Conservation (phyloP, 2,329 filamentous ascomycete genomes). For the Cytospora leucostoma region DNA sequence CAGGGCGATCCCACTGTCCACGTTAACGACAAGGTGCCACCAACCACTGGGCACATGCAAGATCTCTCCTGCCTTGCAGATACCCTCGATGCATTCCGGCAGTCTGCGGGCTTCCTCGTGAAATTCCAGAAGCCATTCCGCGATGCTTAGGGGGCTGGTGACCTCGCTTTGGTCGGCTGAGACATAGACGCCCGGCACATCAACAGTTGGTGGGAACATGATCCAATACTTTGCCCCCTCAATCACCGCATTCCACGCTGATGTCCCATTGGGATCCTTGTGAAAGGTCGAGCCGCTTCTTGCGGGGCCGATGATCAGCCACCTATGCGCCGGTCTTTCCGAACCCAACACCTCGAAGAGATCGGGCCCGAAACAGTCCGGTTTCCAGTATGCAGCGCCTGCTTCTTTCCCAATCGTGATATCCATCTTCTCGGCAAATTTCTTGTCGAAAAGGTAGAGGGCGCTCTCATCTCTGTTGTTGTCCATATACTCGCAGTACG, state of each 20-base stretch:
- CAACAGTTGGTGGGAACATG: constrained; percentile 82
- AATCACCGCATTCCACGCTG: constrained; percentile 93
- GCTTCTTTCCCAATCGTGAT: constrained; percentile 60
- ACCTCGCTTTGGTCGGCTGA: constrained; percentile 90
- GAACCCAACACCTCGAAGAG: constrained; percentile 76
- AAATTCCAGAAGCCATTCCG: constrained; percentile 93
- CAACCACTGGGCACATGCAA: constrained; percentile 91
- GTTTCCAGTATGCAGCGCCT: constrained; percentile 70
- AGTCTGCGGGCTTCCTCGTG: constrained; percentile 77
- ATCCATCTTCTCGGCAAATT: constrained; percentile 83
- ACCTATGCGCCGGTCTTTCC: constrained; percentile 83
- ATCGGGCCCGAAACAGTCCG: constrained; percentile 83
- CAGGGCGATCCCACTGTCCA: constrained; percentile 80
- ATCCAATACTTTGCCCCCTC: constrained; percentile 96
- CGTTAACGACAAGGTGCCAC: constrained; percentile 95
- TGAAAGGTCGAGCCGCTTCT: constrained; percentile 93
- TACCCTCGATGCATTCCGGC: constrained; percentile 79
- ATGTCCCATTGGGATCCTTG: constrained; percentile 73
- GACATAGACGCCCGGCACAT: constrained; percentile 87
- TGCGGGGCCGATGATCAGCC: constrained; percentile 88
- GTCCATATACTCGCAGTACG: constrained; percentile 80
- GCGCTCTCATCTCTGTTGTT: constrained; percentile 83
- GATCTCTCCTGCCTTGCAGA: constrained; percentile 82
- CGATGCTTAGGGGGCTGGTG: constrained; percentile 89
- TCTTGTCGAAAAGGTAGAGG: constrained; percentile 86